Conservation (phyloP, 176 grass and related monocot genomes). For the Raddia guianensis region DNA sequence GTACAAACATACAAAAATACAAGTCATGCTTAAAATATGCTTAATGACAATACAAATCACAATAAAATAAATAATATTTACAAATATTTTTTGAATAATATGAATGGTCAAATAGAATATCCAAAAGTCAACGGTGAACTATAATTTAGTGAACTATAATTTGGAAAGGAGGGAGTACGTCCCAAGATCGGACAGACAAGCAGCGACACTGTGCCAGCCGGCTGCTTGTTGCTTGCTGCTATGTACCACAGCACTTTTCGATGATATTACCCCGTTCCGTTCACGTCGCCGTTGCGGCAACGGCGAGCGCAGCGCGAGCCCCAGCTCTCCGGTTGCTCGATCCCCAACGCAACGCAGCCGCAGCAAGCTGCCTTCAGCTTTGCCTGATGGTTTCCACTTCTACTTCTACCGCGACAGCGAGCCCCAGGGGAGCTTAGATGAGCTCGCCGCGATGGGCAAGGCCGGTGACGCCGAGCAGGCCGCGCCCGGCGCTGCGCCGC, state of each 20-base stretch:
- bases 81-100: no score
- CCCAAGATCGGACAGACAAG: no score
- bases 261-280: neutral
- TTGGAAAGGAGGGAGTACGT: no score
- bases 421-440: constrained; percentile 37
- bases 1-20: no score
- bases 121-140: no score
- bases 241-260: neutral
- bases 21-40: no score
- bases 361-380: neutral
- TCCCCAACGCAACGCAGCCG: constrained; percentile 49
- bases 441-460: constrained; percentile 55
- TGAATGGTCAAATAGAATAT: neutral
- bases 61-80: no score
- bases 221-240: neutral
- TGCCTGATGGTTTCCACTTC: neutral
- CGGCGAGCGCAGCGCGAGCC: constrained; percentile 27
- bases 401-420: neutral
- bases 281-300: constrained; percentile 44
- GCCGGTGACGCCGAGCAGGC: constrained; percentile 40
- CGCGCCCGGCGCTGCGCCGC: neutral
- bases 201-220: no score
- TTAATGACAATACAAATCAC: no score
- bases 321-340: constrained; percentile 27
- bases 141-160: no score